phyloP scores from a whole-genome alignment of 2,329 filamentous ascomycete genomes.

The Penicillium sp. region DNA sequence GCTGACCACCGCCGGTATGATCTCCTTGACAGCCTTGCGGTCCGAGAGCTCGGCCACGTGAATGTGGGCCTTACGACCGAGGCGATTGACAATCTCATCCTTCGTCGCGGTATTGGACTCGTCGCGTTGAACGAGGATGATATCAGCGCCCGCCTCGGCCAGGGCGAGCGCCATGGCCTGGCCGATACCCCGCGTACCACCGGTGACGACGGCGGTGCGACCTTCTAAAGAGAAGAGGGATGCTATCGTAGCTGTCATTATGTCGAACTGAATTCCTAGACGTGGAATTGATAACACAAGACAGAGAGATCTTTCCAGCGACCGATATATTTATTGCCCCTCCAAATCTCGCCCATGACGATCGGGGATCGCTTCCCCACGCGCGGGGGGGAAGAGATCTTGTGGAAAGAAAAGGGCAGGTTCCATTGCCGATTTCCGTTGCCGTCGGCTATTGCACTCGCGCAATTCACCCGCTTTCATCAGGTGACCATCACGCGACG shows the following conservation, averaged over 20 bases:
- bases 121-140: slow-evolving; percentile 43
- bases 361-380: slow-evolving; percentile 6
- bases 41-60: slow-evolving; percentile 41
- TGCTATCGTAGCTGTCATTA: slow-evolving; percentile 24
- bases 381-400: slow-evolving; percentile 3
- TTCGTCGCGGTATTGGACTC: slow-evolving; percentile 42
- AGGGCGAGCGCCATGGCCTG: slow-evolving; percentile 43
- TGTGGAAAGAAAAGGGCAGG: not conserved
- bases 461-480: not conserved
- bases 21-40: slow-evolving; percentile 35
- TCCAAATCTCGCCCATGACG: slow-evolving; percentile 4
- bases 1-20: slow-evolving; percentile 35
- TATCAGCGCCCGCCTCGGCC: slow-evolving; percentile 44
- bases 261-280: slow-evolving; percentile 3
- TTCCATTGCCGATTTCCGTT: slow-evolving; percentile 10
- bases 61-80: slow-evolving; percentile 39
- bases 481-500: not conserved
- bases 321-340: slow-evolving; percentile 1
- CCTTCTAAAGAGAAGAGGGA: slow-evolving; percentile 38
- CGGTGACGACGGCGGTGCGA: slow-evolving; percentile 42
- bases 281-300: slow-evolving; percentile 17
- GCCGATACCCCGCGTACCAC: slow-evolving; percentile 45
- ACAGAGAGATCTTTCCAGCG: not conserved
- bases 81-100: slow-evolving; percentile 36
- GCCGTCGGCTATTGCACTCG: slow-evolving; percentile 17